Evolutionary conservation across 2,329 filamentous ascomycete species (phyloP).

Genomic region (Hymenoscyphus fraxineus): DNA sequence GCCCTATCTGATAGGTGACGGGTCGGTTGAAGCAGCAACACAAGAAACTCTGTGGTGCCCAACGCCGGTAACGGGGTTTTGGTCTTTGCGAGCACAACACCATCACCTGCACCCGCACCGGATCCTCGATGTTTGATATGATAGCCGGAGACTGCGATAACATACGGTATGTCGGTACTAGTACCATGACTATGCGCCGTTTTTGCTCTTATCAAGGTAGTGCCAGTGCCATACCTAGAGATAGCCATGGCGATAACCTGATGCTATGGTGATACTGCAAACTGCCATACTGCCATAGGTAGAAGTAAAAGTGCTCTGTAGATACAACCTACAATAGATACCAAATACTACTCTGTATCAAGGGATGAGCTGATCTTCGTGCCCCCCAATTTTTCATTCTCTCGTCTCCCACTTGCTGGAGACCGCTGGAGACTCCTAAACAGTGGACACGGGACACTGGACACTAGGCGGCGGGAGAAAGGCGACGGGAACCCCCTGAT

Average conservation of each 20-base stretch:
- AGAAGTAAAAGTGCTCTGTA: no score
- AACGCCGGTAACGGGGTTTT: slow-evolving; percentile 11
- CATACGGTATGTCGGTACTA: no score
- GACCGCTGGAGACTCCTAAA: slow-evolving; percentile 8
- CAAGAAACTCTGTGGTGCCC: slow-evolving; percentile 18
- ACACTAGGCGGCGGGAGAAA: slow-evolving; percentile 23
- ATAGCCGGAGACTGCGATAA: neutral
- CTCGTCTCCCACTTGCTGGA: slow-evolving; percentile 32
- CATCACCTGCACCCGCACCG: no score
- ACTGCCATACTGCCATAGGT: no score
- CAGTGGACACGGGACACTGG: no score
- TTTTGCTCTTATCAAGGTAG: no score
- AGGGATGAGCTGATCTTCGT: neutral
- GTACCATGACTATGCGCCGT: no score
- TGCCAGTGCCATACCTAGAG: no score
- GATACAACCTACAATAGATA: no score
- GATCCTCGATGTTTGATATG: neutral
- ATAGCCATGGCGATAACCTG: no score
- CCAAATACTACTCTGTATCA: no score
- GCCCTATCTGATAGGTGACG: slow-evolving; percentile 21
- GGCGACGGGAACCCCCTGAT: slow-evolving; percentile 21
- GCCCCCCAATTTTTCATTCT: slow-evolving; percentile 4
- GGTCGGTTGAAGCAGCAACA: neutral
- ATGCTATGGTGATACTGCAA: no score
- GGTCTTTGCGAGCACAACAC: neutral